phyloP scores from a whole-genome alignment of 257 asterid genomes.

The Parsonsia alboflavescens region DNA sequence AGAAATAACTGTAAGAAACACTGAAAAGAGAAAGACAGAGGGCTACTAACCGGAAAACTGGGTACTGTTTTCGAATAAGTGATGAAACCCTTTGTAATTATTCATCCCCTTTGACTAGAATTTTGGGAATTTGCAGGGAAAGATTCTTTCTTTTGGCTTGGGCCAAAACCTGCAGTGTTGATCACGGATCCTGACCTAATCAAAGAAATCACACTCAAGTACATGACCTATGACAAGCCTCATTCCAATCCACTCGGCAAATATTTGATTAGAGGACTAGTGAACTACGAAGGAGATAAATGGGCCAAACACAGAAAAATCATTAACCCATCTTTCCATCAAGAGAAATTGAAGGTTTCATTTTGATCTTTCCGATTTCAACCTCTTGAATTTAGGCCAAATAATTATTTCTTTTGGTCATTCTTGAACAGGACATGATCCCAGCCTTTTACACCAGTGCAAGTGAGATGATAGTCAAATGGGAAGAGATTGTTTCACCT shows the following conservation, averaged over 20 bases:
- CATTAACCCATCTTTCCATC: constrained; percentile 10
- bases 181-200: constrained; percentile 29
- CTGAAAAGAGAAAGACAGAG: too few species aligned
- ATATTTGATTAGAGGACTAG: not conserved
- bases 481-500: too few species aligned
- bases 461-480: constrained; percentile 8
- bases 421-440: constrained; percentile 15
- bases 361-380: too few species aligned
- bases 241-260: not conserved
- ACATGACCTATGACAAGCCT: not conserved
- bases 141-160: constrained; percentile 36
- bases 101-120: not conserved
- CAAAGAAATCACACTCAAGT: not conserved
- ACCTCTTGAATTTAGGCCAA: not conserved
- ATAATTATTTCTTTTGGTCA: not conserved
- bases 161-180: constrained; percentile 32
- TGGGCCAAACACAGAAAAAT: not conserved
- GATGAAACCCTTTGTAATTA: too few species aligned
- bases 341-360: constrained; percentile 1
- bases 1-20: too few species aligned
- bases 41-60: too few species aligned
- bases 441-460: constrained; percentile 2
- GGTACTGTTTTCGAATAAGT: too few species aligned
- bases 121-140: constrained; percentile 27
- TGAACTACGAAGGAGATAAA: not conserved